Evolutionary conservation across 805 yeast species (phyloP).

Genomic region (Yamadazyma ubonensis): DNA sequence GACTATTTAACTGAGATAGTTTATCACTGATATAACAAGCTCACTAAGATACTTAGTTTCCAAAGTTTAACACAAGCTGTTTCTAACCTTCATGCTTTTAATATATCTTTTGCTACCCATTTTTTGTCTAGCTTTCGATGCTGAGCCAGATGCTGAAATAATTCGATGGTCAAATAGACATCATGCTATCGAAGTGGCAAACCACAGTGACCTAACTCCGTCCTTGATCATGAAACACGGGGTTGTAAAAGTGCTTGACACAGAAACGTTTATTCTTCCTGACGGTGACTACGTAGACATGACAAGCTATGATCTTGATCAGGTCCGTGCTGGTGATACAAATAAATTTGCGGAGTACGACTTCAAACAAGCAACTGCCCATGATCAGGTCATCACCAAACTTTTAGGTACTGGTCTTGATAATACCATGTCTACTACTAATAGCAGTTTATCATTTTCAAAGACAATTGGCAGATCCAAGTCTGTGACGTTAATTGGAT

Average conservation of each 20-base stretch:
- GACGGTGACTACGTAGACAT: slow-evolving; percentile 12
- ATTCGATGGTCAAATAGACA: slow-evolving; percentile 7
- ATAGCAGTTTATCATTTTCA: slow-evolving; percentile 4
- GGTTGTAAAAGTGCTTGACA: slow-evolving; percentile 11
- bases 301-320: slow-evolving; percentile 2
- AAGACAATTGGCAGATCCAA: not conserved
- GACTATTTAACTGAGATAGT: no score
- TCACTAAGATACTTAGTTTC: no score
- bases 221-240: slow-evolving; percentile 15
- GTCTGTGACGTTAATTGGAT: slow-evolving; percentile 1
- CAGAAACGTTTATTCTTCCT: slow-evolving; percentile 16
- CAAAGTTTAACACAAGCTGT: no score
- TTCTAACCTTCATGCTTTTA: no score
- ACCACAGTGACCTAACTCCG: slow-evolving; percentile 14
- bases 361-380: not conserved
- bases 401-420: slow-evolving; percentile 10
- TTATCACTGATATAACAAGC: no score
- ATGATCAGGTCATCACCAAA: not conserved
- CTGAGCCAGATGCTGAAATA: no score
- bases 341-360: slow-evolving; percentile 11
- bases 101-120: no score
- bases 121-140: no score
- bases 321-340: not conserved
- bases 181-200: slow-evolving; percentile 9
- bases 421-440: slow-evolving; percentile 8